These are phyloP conservation scores for Arabis alpina DNA, from an alignment of 345 rosid species.

Conservation along the genomic window DNA sequence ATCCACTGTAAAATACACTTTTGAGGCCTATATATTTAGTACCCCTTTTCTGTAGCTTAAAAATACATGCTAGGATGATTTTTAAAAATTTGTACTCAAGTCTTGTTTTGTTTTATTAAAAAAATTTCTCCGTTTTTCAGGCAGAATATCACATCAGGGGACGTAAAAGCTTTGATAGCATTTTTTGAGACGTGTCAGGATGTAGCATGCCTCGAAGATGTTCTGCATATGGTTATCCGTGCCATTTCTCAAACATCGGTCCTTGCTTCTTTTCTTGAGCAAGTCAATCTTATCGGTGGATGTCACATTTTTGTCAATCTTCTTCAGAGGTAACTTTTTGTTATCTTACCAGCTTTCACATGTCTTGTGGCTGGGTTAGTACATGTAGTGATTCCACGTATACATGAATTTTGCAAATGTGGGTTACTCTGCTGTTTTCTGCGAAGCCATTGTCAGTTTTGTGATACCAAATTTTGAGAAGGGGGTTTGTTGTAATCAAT, in stretches of 20 bases:
- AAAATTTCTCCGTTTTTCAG: constrained; percentile 51
- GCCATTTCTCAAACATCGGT: constrained; percentile 73
- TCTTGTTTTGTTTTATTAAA: constrained; percentile 31
- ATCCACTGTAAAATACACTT: constrained; percentile 35
- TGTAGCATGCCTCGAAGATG: constrained; percentile 91
- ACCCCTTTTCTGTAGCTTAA: constrained; percentile 14
- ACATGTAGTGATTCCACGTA: constrained; percentile 23
- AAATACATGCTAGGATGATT: constrained; percentile 10
- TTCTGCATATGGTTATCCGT: constrained; percentile 89
- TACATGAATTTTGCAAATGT: constrained; percentile 12
- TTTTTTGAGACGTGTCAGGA: constrained; percentile 92
- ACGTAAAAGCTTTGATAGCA: constrained; percentile 71
- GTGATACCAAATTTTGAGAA: constrained; percentile 7
- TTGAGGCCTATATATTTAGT: constrained; percentile 23
- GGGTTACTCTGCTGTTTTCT: constrained; percentile 3
- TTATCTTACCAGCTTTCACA: constrained; percentile 13
- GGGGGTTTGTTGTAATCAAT: constrained; percentile 17
- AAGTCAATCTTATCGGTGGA: constrained; percentile 84
- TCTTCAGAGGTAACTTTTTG: constrained; percentile 67
- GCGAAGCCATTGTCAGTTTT: constrained; percentile 18
- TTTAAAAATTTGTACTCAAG: constrained; percentile 7
- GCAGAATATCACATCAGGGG: constrained; percentile 68
- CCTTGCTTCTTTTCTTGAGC: constrained; percentile 82
- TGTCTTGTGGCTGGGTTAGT: constrained; percentile 1
- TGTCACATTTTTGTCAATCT: constrained; percentile 87